Evolutionary conservation across 306 rosid genomes (phyloP).

Genomic region (Betula pendula): DNA sequence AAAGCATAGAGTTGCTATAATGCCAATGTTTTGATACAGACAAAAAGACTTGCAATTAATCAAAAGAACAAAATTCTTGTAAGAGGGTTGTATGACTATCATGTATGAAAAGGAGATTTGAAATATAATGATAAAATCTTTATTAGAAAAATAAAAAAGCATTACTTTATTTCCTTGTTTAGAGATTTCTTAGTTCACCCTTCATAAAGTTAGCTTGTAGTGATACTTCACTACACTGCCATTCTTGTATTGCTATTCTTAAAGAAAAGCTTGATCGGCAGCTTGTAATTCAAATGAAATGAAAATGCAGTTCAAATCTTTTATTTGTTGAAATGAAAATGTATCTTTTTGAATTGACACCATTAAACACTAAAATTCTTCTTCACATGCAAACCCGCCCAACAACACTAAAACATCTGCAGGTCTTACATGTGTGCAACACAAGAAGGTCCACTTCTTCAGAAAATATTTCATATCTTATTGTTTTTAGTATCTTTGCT

Average conservation of each 20-base stretch:
- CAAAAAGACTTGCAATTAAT: not conserved
- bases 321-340: no score
- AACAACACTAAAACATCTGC: not conserved
- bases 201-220: no score
- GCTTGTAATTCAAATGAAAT: not conserved
- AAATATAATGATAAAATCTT: not conserved
- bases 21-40: not conserved
- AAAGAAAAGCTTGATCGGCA: not conserved
- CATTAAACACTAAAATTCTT: not conserved
- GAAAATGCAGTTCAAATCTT: not conserved
- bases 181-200: not conserved
- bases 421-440: not conserved
- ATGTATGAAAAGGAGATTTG: no score
- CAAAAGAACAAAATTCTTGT: no score
- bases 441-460: not conserved
- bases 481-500: conserved; percentile 10
- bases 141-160: not conserved
- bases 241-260: no score
- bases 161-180: not conserved
- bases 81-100: no score
- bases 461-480: not conserved
- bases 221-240: no score
- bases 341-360: not conserved
- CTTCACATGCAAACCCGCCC: not conserved
- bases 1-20: not conserved